Percentiles rank a stretch among this genome's conserved stretches.
Conservation (phyloP, 1,139 yeast species). For the Candida gigantensis region DNA sequence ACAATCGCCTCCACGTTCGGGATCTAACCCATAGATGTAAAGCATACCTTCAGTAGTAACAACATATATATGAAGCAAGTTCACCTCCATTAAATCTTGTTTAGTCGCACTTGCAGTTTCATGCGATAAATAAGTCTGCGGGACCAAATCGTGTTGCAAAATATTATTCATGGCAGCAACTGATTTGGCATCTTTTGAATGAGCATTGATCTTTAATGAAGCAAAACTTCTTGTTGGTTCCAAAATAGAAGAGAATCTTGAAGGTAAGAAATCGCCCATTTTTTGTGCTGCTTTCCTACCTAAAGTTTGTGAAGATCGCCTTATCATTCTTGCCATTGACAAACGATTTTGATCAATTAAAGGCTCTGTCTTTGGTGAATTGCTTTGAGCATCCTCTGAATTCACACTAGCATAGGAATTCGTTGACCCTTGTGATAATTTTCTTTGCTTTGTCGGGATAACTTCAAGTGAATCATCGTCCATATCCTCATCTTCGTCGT, state of each 20-base stretch:
- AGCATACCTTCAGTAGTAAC: conserved; percentile 87
- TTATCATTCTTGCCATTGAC: conserved; percentile 69
- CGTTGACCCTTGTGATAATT: conserved; percentile 43
- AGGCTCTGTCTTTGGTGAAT: conserved; percentile 50
- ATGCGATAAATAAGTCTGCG: conserved; percentile 31
- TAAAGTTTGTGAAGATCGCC: conserved; percentile 56
- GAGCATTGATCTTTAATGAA: conserved; percentile 76
- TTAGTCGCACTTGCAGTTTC: conserved; percentile 17
- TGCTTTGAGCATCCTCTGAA: conserved; percentile 29
- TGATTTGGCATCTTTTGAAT: conserved; percentile 59
- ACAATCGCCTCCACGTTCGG: conserved; percentile 94
- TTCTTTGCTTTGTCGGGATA: conserved; percentile 32
- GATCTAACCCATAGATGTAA: conserved; percentile 82
- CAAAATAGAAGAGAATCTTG: conserved; percentile 78
- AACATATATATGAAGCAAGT: conserved; percentile 67
- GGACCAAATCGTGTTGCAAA: conserved; percentile 38
- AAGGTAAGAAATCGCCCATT: conserved; percentile 85
- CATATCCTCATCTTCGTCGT: conserved; percentile 26
- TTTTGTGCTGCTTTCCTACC: conserved; percentile 84
- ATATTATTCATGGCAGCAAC: conserved; percentile 59
- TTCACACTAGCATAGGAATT: conserved; percentile 40
- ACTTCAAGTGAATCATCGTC: conserved; percentile 28
- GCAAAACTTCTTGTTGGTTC: conserved; percentile 97
- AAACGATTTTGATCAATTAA: conserved; percentile 67
- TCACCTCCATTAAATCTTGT: conserved; percentile 42